phyloP scores from a whole-genome alignment of 2,329 filamentous ascomycete species.

The Clarireedia paspali region DNA sequence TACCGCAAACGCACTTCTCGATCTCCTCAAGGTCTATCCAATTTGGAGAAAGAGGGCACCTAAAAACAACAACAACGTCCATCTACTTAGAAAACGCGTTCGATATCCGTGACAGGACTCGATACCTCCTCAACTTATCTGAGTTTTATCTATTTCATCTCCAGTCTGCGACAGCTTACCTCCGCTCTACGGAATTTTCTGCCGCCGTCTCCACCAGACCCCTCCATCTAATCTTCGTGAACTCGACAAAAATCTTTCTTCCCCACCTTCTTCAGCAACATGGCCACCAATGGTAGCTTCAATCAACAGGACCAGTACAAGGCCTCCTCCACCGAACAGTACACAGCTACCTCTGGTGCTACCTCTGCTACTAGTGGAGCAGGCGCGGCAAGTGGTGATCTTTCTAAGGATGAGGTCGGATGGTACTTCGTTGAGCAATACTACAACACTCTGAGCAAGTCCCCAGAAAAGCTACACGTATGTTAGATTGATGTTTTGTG shows the following conservation, averaged over 20 bases:
- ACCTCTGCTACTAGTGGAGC: conserved; percentile 25
- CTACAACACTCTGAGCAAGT: conserved; percentile 95
- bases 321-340: conserved; percentile 25
- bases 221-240: conserved; percentile 14
- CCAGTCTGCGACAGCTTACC: conserved; percentile 12
- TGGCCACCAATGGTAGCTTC: conserved; percentile 31
- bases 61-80: conserved; percentile 9
- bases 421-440: conserved; percentile 99
- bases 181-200: background rate
- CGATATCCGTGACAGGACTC: conserved; percentile 27
- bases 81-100: conserved; percentile 16
- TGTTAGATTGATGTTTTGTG: conserved; percentile 25
- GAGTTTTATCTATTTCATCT: background rate
- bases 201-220: background rate
- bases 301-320: conserved; percentile 30
- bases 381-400: conserved; percentile 36
- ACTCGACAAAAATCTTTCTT: conserved; percentile 18
- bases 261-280: conserved; percentile 18
- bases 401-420: conserved; percentile 86
- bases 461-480: conserved; percentile 83
- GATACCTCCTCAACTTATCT: conserved; percentile 7
- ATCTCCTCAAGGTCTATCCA: background rate
- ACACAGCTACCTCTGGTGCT: conserved; percentile 27
- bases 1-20: background rate
- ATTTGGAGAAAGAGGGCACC: background rate